Base-by-base conservation (phyloP, 129 eudicot genomes). In the Erigeron canadensis region DNA sequence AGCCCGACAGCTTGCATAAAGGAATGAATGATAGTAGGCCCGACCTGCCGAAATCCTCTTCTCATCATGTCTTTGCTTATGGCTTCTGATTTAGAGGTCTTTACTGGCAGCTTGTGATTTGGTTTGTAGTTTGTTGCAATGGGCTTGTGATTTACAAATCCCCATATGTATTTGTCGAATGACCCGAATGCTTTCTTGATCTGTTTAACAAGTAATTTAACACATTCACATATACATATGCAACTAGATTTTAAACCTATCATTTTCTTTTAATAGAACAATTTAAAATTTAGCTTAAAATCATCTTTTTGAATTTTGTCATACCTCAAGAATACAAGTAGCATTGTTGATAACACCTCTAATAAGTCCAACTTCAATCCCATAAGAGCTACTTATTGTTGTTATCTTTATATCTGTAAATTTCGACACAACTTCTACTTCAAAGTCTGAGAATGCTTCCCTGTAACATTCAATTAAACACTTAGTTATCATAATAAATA, bases 1-100 rank as follows among this genome's bases (percentile, higher is more conserved):
- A 90, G 89, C 53, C 97, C 97, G 10, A 84, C 85, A 3, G 95
- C 95, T 78, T 90, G 91, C 95, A 90, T 90, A 81, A 90, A 90
- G n/a, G 97, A 90, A 78, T 90, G 89, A 7, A 90, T 69, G 45
- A 86, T 81, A 2, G 95, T 83, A 0, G 97, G 91, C 8, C 97
- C 95, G 16, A 90, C 97, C n/a, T 57, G 54, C 22, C 95, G 83
- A 78, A 90, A 87, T 18, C 97, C 97, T 60, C 91, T 85, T 71
- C 81, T 81, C 64, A 87, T 82, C 89, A 90, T 83, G 81, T 87
- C 97, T 72, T 88, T 85, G 85, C 97, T 90, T 65, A 87, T 90
- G 66, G 74, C 58, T 69, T 90, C 97, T 4, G 97, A 87, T 80
- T 90, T 90, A 10, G 95, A 90, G 17, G 95, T 90, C 85, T 87